Evolutionary conservation across 2,329 filamentous ascomycete species (phyloP), one percentile per base, ranked within the genome.

Genomic region (Ophiostoma sp.): DNA sequence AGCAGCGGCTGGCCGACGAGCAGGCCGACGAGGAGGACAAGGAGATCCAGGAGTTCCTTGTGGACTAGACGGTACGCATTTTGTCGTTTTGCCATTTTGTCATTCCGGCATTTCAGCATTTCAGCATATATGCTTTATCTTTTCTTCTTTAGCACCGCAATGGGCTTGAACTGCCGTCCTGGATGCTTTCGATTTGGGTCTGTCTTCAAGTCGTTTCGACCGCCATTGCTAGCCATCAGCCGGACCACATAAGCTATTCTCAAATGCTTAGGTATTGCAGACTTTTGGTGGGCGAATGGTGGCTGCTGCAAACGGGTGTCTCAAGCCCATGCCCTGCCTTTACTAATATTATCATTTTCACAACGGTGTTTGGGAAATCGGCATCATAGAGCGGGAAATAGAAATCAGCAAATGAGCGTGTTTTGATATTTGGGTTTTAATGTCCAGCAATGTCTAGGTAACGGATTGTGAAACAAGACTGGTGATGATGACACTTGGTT

Each of bases 11-110:
- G 74, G 81, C 84, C 74, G 83, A 87, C 75, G 77, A 81, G 67
- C 78, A 81, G 72, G 87, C 89, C 74, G 86, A 89, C 71, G 84
- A 91, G 74, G 87, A 90, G 72, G 89, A 92, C 78, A 90, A 90
- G 80, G 90, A 93, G 77, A 90, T 94, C 74, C 85, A 88, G 77
- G 89, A 93, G 79, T 87, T 90, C 75, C 78, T 93, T 77, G 83
- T 86, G 75, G 84, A 87, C 76, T 84, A 79, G 33, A 65, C 7
- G 39, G 23, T n/a, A 48, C 11, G 11, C 35, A 33, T 27, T 23
- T 6, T 31, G 27, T 31, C 10, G 4, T 17, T 7, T 23, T 64
- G 39, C 3, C 15, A 3, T 36, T 64, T 36, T 20, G 33, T n/a
- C 6, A 36, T 20, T 64, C n/a, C 39, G 4, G 15, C 48, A n/a